Percentiles rank a stretch among this genome's conserved stretches.
These are phyloP conservation scores for Psidium guajava DNA, from an alignment of 345 rosid genomes.

Conservation along the genomic window DNA sequence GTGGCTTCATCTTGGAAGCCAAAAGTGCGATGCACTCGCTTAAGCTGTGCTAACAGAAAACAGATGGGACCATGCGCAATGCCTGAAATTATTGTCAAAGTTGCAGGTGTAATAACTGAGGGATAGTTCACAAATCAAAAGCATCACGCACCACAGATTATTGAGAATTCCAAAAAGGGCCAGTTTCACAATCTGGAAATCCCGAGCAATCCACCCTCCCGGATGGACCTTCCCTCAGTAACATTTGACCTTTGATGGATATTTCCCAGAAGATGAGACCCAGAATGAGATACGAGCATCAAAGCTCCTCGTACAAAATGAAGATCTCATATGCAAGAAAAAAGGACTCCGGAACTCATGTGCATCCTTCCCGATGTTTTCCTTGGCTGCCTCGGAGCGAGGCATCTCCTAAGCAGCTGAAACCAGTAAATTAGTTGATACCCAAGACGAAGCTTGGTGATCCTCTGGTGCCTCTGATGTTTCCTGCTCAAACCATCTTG, in stretches of 20 bases:
- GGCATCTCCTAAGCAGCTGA: background rate
- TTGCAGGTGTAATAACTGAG: background rate
- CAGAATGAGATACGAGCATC: background rate
- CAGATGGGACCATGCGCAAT: background rate
- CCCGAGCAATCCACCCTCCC: background rate
- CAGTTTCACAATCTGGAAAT: background rate
- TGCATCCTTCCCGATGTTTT: background rate
- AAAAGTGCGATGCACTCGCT: background rate
- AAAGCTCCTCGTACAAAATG: background rate
- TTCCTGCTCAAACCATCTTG: background rate
- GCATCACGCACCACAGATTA: background rate
- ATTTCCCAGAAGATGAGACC: background rate
- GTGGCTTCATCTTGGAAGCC: background rate
- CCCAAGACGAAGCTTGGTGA: background rate
- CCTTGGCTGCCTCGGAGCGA: background rate
- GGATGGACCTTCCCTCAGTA: background rate
- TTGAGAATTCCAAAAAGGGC: background rate
- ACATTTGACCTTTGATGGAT: background rate
- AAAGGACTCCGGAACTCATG: background rate
- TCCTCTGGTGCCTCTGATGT: background rate
- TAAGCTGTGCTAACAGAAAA: background rate
- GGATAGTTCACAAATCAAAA: background rate
- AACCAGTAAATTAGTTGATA: background rate
- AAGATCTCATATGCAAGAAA: background rate
- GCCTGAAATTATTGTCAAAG: background rate